Conservation (phyloP, 2,329 filamentous ascomycete genomes). For the Cladosporium sphaerospermum region DNA sequence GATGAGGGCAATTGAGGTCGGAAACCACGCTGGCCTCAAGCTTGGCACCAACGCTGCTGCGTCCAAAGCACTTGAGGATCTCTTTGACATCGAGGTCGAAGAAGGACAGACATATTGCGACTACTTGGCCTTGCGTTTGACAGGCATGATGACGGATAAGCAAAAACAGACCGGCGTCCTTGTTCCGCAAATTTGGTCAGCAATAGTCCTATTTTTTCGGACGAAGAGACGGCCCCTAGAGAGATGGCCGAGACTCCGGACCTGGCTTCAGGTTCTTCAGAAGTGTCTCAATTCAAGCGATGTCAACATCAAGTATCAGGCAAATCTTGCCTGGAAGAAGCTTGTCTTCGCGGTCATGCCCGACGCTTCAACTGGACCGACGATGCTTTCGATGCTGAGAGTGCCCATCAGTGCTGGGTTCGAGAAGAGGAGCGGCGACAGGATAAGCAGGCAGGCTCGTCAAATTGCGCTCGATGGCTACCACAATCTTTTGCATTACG, state of each 20-base stretch:
- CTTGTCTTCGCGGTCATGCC: conserved; percentile 69
- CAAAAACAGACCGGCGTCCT: conserved; percentile 49
- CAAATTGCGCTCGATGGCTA: conserved; percentile 65
- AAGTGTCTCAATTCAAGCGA: conserved; percentile 78
- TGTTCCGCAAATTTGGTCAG: conserved; percentile 86
- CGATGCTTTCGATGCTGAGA: conserved; percentile 57
- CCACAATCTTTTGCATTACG: conserved; percentile 76
- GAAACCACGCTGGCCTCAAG: conserved; percentile 61
- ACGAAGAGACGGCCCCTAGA: conserved; percentile 52
- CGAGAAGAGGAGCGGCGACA: conserved; percentile 55
- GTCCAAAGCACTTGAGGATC: conserved; percentile 59
- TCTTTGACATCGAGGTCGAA: conserved; percentile 48
- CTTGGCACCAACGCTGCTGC: conserved; percentile 65
- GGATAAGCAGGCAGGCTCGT: conserved; percentile 38
- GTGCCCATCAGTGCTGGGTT: conserved; percentile 65
- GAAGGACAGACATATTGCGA: conserved; percentile 60
- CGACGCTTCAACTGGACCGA: conserved; percentile 50
- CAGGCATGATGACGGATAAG: conserved; percentile 56
- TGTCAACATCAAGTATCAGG: conserved; percentile 62
- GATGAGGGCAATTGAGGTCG: conserved; percentile 65
- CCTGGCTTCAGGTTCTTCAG: conserved; percentile 74
- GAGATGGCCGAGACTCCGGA: conserved; percentile 62
- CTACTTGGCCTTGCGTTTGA: conserved; percentile 61
- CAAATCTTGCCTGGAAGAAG: conserved; percentile 79
- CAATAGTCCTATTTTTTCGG: conserved; percentile 71